These are phyloP conservation scores for Coemansia sp. DNA, from an alignment of 192 early-diverging fungal genomes.

Conservation along the genomic window DNA sequence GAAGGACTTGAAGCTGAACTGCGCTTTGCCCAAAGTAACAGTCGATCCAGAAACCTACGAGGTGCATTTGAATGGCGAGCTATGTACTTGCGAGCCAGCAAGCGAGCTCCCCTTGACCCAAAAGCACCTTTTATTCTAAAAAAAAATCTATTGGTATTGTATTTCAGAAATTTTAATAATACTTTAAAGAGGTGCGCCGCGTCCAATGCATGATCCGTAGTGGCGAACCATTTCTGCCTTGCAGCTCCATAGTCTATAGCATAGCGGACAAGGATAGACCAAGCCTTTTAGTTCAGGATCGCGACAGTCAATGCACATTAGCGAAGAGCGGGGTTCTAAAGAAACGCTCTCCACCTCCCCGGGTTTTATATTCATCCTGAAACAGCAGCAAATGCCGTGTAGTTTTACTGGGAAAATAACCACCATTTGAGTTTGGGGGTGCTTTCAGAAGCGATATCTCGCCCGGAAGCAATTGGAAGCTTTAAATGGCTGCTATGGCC, in stretches of 20 bases:
- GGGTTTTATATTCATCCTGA: too few species aligned
- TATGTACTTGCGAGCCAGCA: conserved; percentile 68
- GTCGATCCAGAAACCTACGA: conserved; percentile 94
- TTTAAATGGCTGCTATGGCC: too few species aligned
- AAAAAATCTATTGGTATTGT: background rate
- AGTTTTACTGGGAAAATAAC: too few species aligned
- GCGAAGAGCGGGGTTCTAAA: too few species aligned
- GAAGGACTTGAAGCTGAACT: conserved; percentile 84
- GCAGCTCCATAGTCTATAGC: background rate
- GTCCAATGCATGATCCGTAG: background rate
- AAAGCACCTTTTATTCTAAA: conserved; percentile 32
- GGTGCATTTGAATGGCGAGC: conserved; percentile 75
- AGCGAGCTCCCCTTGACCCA: conserved; percentile 71
- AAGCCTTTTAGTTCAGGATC: background rate
- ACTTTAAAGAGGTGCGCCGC: background rate
- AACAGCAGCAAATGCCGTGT: too few species aligned
- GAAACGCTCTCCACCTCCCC: too few species aligned
- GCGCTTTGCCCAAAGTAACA: conserved; percentile 65
- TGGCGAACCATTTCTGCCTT: background rate
- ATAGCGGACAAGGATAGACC: background rate
- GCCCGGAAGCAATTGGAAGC: too few species aligned
- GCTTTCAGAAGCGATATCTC: too few species aligned
- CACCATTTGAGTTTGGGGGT: too few species aligned
- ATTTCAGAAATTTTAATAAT: background rate
- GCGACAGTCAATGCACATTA: too few species aligned